phyloP scores from a whole-genome alignment of 306 rosid genomes.

The Mimosa pudica region DNA sequence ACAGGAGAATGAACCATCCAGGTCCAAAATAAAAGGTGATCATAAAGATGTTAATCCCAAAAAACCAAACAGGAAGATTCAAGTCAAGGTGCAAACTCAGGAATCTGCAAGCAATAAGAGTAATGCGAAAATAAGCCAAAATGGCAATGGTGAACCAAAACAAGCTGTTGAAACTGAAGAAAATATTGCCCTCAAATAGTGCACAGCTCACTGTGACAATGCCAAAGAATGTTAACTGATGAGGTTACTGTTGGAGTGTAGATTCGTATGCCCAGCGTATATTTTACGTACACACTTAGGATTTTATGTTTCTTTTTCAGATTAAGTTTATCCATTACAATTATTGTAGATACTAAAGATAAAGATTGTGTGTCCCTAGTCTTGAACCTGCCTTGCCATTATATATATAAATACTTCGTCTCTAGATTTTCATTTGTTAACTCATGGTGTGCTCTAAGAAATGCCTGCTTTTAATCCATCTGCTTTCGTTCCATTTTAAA shows the following conservation, averaged over 20 bases:
- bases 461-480: constrained; percentile 30
- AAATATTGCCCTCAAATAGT: constrained; percentile 38
- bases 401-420: background rate
- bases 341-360: constrained; percentile 52
- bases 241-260: constrained; percentile 71
- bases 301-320: constrained; percentile 29
- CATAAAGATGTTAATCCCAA: constrained; percentile 51
- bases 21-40: constrained; percentile 40
- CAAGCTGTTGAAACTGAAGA: constrained; percentile 42
- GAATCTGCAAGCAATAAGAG: constrained; percentile 47
- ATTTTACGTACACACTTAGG: constrained; percentile 34
- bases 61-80: constrained; percentile 60
- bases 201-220: constrained; percentile 35
- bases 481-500: background rate
- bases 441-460: constrained; percentile 22
- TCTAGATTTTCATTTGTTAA: constrained; percentile 28
- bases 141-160: constrained; percentile 42
- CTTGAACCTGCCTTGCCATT: constrained; percentile 32
- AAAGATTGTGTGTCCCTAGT: constrained; percentile 41
- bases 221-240: constrained; percentile 56
- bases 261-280: constrained; percentile 20
- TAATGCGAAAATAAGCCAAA: constrained; percentile 41
- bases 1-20: constrained; percentile 52
- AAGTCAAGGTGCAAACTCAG: constrained; percentile 45
- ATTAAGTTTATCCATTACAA: constrained; percentile 33